These are phyloP conservation scores for Oldenlandia corymbosa DNA, from an alignment of 257 asterid genomes.

Conservation along the genomic window DNA sequence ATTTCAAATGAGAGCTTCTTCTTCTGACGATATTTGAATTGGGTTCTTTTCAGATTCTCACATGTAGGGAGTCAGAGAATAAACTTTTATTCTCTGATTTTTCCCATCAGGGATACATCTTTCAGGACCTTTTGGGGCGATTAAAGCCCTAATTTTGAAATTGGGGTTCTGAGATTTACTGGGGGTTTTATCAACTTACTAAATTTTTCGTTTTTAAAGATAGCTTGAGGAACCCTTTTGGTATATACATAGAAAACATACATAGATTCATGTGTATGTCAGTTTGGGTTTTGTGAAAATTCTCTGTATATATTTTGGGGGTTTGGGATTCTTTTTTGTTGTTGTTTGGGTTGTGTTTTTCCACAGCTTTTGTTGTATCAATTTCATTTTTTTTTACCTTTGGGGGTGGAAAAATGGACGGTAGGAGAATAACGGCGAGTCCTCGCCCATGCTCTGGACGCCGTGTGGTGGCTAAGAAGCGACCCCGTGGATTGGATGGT, in stretches of 20 bases:
- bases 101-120: slow-evolving; percentile 16
- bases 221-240: slow-evolving; percentile 1
- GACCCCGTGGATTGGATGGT: slow-evolving; percentile 75
- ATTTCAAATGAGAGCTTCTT: too few species aligned
- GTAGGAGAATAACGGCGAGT: slow-evolving; percentile 85
- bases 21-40: too few species aligned
- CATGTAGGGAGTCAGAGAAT: neutral
- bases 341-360: slow-evolving; percentile 9
- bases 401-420: slow-evolving; percentile 52
- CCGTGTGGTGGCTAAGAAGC: slow-evolving; percentile 91
- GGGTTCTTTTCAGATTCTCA: neutral
- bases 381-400: neutral
- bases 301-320: slow-evolving; percentile 13
- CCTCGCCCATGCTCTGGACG: slow-evolving; percentile 91
- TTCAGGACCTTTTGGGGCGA: slow-evolving; percentile 9
- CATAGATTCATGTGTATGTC: neutral
- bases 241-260: neutral
- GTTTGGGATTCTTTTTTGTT: slow-evolving; percentile 10
- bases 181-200: slow-evolving; percentile 21
- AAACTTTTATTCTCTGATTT: slow-evolving; percentile 7
- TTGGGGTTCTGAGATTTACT: slow-evolving; percentile 47
- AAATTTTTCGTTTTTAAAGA: neutral
- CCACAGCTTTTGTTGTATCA: slow-evolving; percentile 9
- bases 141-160: slow-evolving; percentile 26
- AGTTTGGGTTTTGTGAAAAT: neutral